These are phyloP conservation scores for Cyphellophora attinorum DNA, from an alignment of 2,329 filamentous ascomycete genomes.

Conservation along the genomic window DNA sequence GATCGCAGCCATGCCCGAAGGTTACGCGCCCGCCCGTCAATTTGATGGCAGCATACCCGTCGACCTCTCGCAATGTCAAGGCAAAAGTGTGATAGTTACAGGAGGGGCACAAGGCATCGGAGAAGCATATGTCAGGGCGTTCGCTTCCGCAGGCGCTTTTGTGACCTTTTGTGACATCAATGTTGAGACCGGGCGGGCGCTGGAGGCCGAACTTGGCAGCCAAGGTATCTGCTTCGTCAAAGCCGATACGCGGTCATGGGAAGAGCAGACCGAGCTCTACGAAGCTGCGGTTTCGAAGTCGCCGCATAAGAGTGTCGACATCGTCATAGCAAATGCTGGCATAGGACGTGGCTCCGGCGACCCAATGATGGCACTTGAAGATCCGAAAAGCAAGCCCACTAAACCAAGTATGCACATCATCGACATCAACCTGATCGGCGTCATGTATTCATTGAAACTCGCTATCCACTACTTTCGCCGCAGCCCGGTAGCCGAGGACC, in stretches of 20 bases:
- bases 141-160: slow-evolving; percentile 25
- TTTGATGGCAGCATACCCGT: slow-evolving; percentile 1
- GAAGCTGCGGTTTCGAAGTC: slow-evolving; percentile 28
- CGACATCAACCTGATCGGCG: slow-evolving; percentile 25
- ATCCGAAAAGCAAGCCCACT: slow-evolving; percentile 30
- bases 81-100: slow-evolving; percentile 17
- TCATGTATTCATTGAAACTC: slow-evolving; percentile 37
- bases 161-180: slow-evolving; percentile 28
- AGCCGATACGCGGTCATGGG: slow-evolving; percentile 35
- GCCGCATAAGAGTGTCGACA: slow-evolving; percentile 31
- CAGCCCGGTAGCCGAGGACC: slow-evolving; percentile 19
- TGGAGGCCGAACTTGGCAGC: not conserved
- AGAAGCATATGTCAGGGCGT: slow-evolving; percentile 27
- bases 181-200: slow-evolving; percentile 2
- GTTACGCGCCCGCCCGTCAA: no score
- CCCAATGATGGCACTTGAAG: slow-evolving; percentile 8
- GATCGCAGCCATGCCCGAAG: no score
- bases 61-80: slow-evolving; percentile 22
- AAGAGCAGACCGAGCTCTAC: slow-evolving; percentile 33
- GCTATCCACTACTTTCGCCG: slow-evolving; percentile 37
- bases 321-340: slow-evolving; percentile 41
- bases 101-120: slow-evolving; percentile 27
- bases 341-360: slow-evolving; percentile 21
- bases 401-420: slow-evolving; percentile 27
- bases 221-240: slow-evolving; percentile 22